phyloP scores from a whole-genome alignment of 352 stramenopile genomes.

The Phytophthora cactorum region DNA sequence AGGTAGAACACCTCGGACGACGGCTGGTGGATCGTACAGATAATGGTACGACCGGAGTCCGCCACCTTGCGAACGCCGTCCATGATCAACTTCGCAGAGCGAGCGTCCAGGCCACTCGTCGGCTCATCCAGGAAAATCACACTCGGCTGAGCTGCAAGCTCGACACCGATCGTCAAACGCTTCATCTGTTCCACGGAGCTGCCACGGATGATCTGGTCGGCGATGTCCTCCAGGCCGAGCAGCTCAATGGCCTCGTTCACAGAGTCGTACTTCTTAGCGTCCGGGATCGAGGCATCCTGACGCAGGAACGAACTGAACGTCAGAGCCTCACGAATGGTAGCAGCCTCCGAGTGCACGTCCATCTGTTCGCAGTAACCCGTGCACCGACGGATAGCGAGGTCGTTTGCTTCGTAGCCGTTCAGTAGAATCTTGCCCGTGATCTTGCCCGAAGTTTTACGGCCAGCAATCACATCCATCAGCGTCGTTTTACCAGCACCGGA shows the following conservation, averaged over 20 bases:
- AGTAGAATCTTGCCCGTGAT: constrained; percentile 65
- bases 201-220: neutral
- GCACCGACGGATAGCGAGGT: constrained; percentile 53
- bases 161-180: neutral
- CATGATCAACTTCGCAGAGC: too few relatives aligned
- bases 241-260: constrained; percentile 1
- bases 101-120: neutral
- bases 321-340: constrained; percentile 23
- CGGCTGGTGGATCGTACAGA: too few relatives aligned
- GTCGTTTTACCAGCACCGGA: constrained; percentile 1
- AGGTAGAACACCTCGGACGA: too few relatives aligned
- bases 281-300: neutral
- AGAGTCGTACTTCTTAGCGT: neutral
- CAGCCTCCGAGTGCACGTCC: constrained; percentile 84
- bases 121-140: neutral
- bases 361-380: constrained; percentile 83
- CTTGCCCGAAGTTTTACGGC: constrained; percentile 44
- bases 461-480: neutral
- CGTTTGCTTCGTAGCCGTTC: constrained; percentile 49
- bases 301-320: neutral
- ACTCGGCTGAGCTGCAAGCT: neutral
- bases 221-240: neutral
- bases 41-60: too few relatives aligned
- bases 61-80: too few relatives aligned
- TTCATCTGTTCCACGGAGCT: neutral